These are phyloP conservation scores for Tulasnella sp. DNA, from an alignment of 768 basidiomycete species.

Conservation along the genomic window DNA sequence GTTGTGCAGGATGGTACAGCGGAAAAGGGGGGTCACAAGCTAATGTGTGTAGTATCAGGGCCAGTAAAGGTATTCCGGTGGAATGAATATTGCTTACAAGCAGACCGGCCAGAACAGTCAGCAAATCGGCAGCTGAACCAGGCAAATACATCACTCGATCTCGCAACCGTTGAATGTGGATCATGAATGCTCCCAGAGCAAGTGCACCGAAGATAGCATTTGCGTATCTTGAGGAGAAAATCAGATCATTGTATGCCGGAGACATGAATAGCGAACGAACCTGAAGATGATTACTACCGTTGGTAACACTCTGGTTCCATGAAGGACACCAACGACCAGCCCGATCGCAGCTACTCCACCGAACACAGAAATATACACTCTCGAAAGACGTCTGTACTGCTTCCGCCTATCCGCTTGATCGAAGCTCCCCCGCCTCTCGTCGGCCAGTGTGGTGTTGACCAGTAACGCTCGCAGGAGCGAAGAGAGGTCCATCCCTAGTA, in stretches of 20 bases:
- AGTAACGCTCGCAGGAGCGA: neutral
- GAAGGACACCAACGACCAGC: neutral
- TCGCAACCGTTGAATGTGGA: neutral
- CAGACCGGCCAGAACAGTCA: neutral
- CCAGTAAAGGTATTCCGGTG: neutral
- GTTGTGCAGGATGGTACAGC: neutral
- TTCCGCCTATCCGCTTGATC: neutral
- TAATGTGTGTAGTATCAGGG: neutral
- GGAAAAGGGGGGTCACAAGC: neutral
- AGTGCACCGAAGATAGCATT: neutral
- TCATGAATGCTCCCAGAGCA: neutral
- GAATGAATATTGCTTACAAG: neutral
- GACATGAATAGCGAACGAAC: neutral
- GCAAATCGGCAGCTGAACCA: neutral
- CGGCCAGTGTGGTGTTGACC: slow-evolving; percentile 1
- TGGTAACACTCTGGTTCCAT: neutral
- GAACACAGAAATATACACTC: neutral
- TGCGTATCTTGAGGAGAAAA: neutral
- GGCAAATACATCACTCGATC: neutral
- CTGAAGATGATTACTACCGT: neutral
- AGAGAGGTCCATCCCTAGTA: neutral
- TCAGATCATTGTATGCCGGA: neutral
- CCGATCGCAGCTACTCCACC: neutral
- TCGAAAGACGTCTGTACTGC: neutral
- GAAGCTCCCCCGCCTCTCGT: neutral